phyloP scores from a whole-genome alignment of 2,329 filamentous ascomycete species.

The Colletotrichum ledebouriae region DNA sequence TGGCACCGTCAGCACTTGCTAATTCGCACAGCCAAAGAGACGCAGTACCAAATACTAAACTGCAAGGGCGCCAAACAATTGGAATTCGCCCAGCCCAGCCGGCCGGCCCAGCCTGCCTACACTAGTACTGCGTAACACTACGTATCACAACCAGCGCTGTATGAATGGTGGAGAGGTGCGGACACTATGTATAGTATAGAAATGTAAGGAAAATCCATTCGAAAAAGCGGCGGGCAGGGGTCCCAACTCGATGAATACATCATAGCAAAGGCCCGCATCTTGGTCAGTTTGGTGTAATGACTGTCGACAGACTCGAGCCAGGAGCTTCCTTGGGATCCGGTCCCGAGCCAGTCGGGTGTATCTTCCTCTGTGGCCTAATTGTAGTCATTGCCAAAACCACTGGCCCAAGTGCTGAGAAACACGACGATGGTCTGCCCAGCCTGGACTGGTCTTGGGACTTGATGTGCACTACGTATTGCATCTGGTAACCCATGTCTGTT shows the following conservation, averaged over 20 bases:
- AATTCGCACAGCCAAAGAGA: conserved; percentile 16
- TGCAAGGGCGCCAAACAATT: background rate
- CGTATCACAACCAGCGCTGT: background rate
- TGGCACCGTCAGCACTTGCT: conserved; percentile 13
- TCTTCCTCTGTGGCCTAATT: background rate
- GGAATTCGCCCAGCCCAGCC: conserved; percentile 1
- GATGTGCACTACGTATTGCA: conserved; percentile 26
- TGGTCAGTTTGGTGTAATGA: background rate
- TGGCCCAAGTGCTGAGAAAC: background rate
- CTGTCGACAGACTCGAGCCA: conserved; percentile 10
- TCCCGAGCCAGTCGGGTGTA: background rate
- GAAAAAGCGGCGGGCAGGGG: conserved; percentile 30
- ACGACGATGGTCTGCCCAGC: conserved; percentile 21
- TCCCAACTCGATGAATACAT: conserved; percentile 33
- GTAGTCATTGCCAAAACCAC: background rate
- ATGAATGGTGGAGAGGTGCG: conserved; percentile 2
- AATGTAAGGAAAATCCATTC: conserved; percentile 11
- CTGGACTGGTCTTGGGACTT: conserved; percentile 23
- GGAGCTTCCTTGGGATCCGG: background rate
- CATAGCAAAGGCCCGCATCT: conserved; percentile 24
- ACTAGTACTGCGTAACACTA: background rate
- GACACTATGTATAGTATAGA: background rate
- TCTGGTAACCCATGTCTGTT: conserved; percentile 17
- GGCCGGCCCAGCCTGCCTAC: conserved; percentile 11
- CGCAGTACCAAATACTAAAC: background rate